Base-by-base conservation (phyloP, 352 stramenopile genomes). In the Pythium graminicola region DNA sequence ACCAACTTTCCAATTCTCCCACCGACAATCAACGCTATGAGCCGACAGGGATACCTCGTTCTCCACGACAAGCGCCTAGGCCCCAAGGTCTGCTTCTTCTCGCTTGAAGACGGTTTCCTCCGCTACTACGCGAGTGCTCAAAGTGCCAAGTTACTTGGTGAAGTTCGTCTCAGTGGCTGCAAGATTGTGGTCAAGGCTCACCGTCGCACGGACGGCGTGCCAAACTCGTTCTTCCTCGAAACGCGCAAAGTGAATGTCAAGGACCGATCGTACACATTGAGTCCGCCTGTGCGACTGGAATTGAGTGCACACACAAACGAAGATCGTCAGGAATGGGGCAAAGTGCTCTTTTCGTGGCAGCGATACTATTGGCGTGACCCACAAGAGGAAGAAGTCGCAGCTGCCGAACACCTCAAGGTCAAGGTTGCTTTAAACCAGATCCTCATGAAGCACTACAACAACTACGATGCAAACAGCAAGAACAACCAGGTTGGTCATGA, bases 271-370 rank as follows among this genome's bases (percentile, higher is more conserved):
- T 93, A 93, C 67, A 89, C 80, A 51, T 67, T 93, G 8, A 76
- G 75, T 31, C 69, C 60, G 14, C 64, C 72, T 19, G 58, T 80
- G 58, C 75, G 76, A 6, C 35, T 91, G 24, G 82, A 93, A 58
- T 67, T 93, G 14, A 88, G 70, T 41, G 80, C 73, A 13, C 59
- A 53, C 50, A 72, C 60, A 17, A 78, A 75, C 27, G 76, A 88
- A 14, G 80, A 87, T 46, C 78, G 82, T 6, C 77, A 90, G 45
- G 73, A 89, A 20, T 93, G 82, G 82, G 80, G 76, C 54, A 85
- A 85, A 47, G 80, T 79, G 49, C 74, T 93, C n/a, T 87, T 89
- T 54, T 90, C 80, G 7, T 93, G 82, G 82, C 82, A 93, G 55
- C 80, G 82, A 38, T 89, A 86, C 60, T 93, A 90, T 64, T 93